Percentiles rank a stretch among this genome's conserved stretches.
Conservation (phyloP, 2,329 filamentous ascomycete genomes). For the Dothideomycetes sp. region DNA sequence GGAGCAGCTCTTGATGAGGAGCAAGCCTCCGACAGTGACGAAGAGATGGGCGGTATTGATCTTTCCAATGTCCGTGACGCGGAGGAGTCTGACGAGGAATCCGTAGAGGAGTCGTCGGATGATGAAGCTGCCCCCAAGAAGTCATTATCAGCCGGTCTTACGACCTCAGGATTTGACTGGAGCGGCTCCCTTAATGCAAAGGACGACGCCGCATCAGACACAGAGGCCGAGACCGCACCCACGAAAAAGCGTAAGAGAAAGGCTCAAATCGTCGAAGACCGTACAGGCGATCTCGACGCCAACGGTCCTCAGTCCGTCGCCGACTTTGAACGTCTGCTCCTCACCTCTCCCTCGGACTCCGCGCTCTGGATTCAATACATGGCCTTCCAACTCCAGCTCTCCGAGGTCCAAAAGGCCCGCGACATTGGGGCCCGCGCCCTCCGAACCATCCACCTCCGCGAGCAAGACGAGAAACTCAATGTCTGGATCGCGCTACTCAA, state of each 20-base stretch:
- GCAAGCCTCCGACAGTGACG: conserved; percentile 25
- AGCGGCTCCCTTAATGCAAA: conserved; percentile 45
- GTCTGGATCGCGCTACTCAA: conserved; percentile 94
- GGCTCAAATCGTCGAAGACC: conserved; percentile 71
- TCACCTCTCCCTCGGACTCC: conserved; percentile 89
- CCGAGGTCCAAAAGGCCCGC: conserved; percentile 77
- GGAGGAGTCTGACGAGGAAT: conserved; percentile 23
- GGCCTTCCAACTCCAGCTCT: conserved; percentile 93
- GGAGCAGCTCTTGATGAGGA: conserved; percentile 20
- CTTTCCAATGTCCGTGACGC: conserved; percentile 32
- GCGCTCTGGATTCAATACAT: conserved; percentile 94
- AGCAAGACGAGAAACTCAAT: conserved; percentile 87
- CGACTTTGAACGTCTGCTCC: conserved; percentile 86
- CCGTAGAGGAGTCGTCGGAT: conserved; percentile 40
- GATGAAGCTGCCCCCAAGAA: conserved; percentile 18
- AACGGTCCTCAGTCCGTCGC: conserved; percentile 80
- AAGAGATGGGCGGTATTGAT: conserved; percentile 30
- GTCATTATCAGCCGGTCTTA: conserved; percentile 40
- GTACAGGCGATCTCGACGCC: conserved; percentile 81
- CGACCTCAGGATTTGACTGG: conserved; percentile 79
- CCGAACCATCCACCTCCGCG: conserved; percentile 79
- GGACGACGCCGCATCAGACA: conserved; percentile 45
- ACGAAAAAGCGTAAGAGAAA: conserved; percentile 60
- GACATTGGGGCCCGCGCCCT: conserved; percentile 85
- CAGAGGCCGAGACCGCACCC: conserved; percentile 39